These are phyloP conservation scores for Adansonia rubrostipa DNA, from an alignment of 441 rosid genomes.

Conservation along the genomic window DNA sequence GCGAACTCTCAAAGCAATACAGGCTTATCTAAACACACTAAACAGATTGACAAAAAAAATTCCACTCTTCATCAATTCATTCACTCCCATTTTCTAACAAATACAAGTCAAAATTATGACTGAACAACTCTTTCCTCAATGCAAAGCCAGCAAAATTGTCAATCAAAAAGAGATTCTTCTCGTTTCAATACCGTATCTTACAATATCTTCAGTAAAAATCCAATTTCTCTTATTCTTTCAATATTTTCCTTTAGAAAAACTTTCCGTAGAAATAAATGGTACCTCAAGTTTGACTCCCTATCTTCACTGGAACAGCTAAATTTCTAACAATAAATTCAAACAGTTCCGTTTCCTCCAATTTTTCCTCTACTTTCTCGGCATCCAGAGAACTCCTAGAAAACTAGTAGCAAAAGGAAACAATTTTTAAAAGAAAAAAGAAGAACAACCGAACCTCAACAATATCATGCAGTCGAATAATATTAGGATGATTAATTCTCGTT, in stretches of 20 bases:
- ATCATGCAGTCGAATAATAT: conserved; percentile 85
- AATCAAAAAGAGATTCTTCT: conserved; percentile 4
- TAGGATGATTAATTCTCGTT: conserved; percentile 76
- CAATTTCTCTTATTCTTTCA: not conserved
- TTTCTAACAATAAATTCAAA: conserved; percentile 19
- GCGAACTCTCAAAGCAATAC: not conserved
- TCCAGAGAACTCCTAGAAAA: not conserved
- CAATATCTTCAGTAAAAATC: conserved; percentile 1
- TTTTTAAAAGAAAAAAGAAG: not conserved
- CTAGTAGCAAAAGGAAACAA: not conserved
- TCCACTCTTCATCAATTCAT: not conserved
- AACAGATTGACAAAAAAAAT: not conserved
- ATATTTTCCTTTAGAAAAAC: not conserved
- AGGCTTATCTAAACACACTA: not conserved
- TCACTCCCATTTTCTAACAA: not conserved
- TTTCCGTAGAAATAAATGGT: not conserved
- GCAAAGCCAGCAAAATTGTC: not conserved
- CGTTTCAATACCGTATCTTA: not conserved
- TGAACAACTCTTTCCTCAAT: not conserved
- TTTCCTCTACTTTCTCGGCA: not conserved
- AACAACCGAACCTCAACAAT: conserved; percentile 76
- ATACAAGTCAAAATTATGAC: not conserved
- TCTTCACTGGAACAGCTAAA: not conserved
- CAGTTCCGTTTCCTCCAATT: not conserved
- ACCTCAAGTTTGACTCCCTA: not conserved